phyloP scores from a whole-genome alignment of 495 filamentous ascomycete species.

The Aspergillus taichungensis region DNA sequence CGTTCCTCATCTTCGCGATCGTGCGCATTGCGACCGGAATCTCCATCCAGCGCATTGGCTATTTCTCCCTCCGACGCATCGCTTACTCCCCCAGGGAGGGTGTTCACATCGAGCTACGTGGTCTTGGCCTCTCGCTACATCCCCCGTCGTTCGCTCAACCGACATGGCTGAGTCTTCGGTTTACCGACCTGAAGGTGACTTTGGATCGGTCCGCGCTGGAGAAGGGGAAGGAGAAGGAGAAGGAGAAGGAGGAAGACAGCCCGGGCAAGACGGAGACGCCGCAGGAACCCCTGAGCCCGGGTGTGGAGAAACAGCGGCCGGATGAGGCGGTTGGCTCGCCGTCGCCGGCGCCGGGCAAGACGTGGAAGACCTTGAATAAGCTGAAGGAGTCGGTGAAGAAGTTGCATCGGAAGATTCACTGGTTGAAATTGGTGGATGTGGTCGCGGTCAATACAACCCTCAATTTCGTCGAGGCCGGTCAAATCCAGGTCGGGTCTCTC shows the following conservation, averaged over 20 bases:
- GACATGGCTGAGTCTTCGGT: slow-evolving; percentile 87
- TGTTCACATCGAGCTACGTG: slow-evolving; percentile 79
- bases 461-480: slow-evolving; percentile 68
- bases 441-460: slow-evolving; percentile 72
- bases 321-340: slow-evolving; percentile 12
- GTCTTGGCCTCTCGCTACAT: slow-evolving; percentile 78
- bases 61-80: slow-evolving; percentile 81
- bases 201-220: slow-evolving; percentile 59
- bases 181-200: slow-evolving; percentile 77
- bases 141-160: slow-evolving; percentile 93
- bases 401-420: slow-evolving; percentile 77
- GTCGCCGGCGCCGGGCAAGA: slow-evolving; percentile 48
- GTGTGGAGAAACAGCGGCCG: slow-evolving; percentile 12
- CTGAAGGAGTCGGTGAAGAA: slow-evolving; percentile 79
- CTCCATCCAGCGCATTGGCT: slow-evolving; percentile 92
- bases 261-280: slow-evolving; percentile 14
- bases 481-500: slow-evolving; percentile 73
- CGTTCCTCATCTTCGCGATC: slow-evolving; percentile 90
- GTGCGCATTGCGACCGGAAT: slow-evolving; percentile 86
- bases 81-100: slow-evolving; percentile 82
- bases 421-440: slow-evolving; percentile 84
- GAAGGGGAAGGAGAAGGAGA: slow-evolving; percentile 26
- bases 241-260: background rate
- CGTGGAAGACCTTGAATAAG: slow-evolving; percentile 66
- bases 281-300: slow-evolving; percentile 12